These are phyloP conservation scores for Erodium texanum DNA, from an alignment of 441 rosid species.

Conservation along the genomic window DNA sequence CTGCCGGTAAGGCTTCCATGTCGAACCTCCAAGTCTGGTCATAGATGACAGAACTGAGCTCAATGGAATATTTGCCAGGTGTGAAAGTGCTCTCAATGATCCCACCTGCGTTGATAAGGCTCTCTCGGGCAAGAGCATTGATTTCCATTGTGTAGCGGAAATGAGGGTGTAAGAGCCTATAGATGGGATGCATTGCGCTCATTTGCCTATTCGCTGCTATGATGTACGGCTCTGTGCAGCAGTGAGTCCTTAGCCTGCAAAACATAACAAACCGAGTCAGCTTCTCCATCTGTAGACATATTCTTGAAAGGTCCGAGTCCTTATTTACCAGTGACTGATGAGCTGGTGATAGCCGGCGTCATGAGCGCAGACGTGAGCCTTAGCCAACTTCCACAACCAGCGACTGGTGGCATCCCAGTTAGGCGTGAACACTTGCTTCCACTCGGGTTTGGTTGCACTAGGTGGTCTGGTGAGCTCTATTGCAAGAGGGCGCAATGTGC, in stretches of 20 bases:
- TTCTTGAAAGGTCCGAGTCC: too few relatives aligned
- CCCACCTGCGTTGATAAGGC: conserved; percentile 50
- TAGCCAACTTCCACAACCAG: conserved; percentile 76
- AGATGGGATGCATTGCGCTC: conserved; percentile 63
- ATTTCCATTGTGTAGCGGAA: conserved; percentile 59
- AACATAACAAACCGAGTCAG: too few relatives aligned
- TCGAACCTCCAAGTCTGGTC: conserved; percentile 51
- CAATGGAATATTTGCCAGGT: conserved; percentile 41
- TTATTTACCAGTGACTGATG: conserved; percentile 73
- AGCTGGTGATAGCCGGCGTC: conserved; percentile 84
- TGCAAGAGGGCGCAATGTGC: conserved; percentile 71
- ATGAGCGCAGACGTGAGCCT: conserved; percentile 67
- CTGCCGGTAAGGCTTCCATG: conserved; percentile 55
- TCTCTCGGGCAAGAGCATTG: conserved; percentile 41
- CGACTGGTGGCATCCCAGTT: conserved; percentile 44
- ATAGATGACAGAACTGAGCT: conserved; percentile 48
- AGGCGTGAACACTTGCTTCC: conserved; percentile 46
- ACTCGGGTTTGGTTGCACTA: neutral
- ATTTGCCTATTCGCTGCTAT: conserved; percentile 56
- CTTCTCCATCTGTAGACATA: too few relatives aligned
- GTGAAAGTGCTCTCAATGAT: conserved; percentile 47
- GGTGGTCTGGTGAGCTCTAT: conserved; percentile 68
- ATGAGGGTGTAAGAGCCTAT: conserved; percentile 51
- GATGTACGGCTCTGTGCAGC: conserved; percentile 57
- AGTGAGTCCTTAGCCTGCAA: conserved; percentile 64